These are phyloP conservation scores for Stephania japonica DNA, from an alignment of 164 flowering plant genomes.

Conservation along the genomic window DNA sequence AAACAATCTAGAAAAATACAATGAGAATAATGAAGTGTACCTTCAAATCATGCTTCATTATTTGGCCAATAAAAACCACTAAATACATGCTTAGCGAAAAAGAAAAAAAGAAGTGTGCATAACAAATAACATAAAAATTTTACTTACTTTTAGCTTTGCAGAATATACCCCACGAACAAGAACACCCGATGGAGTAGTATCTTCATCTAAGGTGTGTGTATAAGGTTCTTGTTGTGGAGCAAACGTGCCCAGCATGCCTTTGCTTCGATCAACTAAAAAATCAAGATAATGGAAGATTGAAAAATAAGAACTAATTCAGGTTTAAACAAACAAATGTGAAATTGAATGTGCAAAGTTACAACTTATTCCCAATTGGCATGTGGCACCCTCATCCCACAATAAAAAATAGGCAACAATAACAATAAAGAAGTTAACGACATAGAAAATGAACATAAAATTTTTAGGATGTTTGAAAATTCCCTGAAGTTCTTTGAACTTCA, in stretches of 20 bases:
- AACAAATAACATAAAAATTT: neutral
- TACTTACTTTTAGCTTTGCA: slow-evolving; percentile 61
- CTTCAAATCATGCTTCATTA: neutral
- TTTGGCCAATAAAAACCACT: neutral
- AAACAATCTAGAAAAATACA: neutral
- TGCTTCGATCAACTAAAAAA: slow-evolving; percentile 58
- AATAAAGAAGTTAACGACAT: no score
- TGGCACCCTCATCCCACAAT: no score
- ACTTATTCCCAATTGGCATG: no score
- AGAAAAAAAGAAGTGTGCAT: no score
- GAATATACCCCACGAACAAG: slow-evolving; percentile 66
- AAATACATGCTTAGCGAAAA: neutral
- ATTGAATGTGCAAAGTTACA: neutral
- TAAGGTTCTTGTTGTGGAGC: slow-evolving; percentile 67
- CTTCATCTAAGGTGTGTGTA: slow-evolving; percentile 50
- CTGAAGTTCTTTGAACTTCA: no score
- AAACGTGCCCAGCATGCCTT: slow-evolving; percentile 85
- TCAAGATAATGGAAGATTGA: slow-evolving; percentile 5
- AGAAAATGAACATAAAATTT: no score
- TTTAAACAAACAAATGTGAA: neutral
- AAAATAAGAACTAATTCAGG: neutral
- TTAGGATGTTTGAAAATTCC: no score
- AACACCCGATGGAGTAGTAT: slow-evolving; percentile 68
- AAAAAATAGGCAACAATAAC: no score
- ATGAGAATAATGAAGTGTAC: neutral